Conservation (phyloP, 768 basidiomycete species). For the Mycena epipterygia region DNA sequence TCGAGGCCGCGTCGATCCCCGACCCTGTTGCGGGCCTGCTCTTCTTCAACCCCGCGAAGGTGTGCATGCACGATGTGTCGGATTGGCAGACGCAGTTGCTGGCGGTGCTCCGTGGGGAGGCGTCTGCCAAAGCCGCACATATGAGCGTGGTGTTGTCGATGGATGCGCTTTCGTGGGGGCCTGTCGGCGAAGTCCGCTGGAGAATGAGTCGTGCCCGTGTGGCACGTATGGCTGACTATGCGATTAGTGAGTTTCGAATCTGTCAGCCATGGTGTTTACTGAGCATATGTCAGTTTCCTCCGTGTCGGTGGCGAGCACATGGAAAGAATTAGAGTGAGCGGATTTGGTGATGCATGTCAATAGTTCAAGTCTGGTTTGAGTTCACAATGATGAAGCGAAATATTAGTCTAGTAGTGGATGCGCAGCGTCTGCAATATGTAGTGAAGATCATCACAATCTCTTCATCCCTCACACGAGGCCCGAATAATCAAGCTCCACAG, state of each 20-base stretch:
- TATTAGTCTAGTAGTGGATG: too few relatives aligned
- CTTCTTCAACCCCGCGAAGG: neutral
- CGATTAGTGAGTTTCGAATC: too few relatives aligned
- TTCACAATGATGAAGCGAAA: too few relatives aligned
- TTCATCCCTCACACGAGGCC: neutral
- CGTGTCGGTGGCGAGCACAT: too few relatives aligned
- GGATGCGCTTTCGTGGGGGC: neutral
- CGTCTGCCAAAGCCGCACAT: neutral
- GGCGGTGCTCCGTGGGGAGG: neutral
- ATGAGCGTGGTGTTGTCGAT: neutral
- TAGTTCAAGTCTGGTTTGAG: too few relatives aligned
- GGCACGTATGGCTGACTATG: neutral
- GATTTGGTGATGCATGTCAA: too few relatives aligned
- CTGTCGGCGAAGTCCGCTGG: neutral
- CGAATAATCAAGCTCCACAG: slow-evolving; percentile 36
- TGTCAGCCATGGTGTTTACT: too few relatives aligned
- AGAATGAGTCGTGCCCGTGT: slow-evolving; percentile 7
- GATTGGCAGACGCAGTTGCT: neutral
- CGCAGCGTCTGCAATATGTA: too few relatives aligned
- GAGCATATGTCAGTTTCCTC: too few relatives aligned
- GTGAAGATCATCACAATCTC: too few relatives aligned
- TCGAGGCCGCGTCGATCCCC: neutral
- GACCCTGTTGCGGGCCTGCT: neutral
- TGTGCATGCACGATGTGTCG: neutral
- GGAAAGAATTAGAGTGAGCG: too few relatives aligned